These are phyloP conservation scores for Avena eriantha DNA, from an alignment of 176 grass and related monocot species.

Conservation along the genomic window DNA sequence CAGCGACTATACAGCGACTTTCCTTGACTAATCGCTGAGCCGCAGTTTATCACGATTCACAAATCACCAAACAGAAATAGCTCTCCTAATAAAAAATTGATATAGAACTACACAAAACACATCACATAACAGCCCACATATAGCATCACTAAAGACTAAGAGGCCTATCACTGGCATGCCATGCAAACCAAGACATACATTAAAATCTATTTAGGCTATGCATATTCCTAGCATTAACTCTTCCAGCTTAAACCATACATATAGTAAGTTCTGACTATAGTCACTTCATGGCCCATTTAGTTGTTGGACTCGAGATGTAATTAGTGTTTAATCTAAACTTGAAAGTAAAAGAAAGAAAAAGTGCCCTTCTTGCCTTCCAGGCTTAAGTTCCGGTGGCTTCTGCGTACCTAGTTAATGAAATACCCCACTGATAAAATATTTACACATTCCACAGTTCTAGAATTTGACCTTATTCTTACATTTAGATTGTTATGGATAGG, in stretches of 20 bases:
- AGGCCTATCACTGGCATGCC: not conserved
- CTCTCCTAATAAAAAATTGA: not conserved
- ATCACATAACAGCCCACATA: not conserved
- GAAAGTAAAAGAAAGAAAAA: conserved; percentile 4
- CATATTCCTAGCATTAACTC: not conserved
- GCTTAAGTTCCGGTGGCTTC: not conserved
- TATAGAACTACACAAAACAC: not conserved
- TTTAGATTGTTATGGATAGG: not conserved
- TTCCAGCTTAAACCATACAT: too few relatives aligned
- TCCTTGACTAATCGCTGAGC: too few relatives aligned
- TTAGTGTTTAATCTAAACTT: not conserved
- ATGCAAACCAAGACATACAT: not conserved
- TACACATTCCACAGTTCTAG: not conserved
- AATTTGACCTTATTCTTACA: not conserved
- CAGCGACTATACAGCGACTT: too few relatives aligned
- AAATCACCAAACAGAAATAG: not conserved
- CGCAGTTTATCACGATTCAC: not conserved
- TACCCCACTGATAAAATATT: not conserved
- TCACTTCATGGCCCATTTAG: not conserved
- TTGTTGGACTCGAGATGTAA: not conserved
- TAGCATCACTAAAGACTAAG: not conserved
- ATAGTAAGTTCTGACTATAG: too few relatives aligned
- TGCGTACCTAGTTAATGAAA: not conserved
- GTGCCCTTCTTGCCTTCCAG: not conserved
- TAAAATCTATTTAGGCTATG: not conserved